phyloP scores from a whole-genome alignment of 257 asterid genomes.

The Nicotiana otophora region DNA sequence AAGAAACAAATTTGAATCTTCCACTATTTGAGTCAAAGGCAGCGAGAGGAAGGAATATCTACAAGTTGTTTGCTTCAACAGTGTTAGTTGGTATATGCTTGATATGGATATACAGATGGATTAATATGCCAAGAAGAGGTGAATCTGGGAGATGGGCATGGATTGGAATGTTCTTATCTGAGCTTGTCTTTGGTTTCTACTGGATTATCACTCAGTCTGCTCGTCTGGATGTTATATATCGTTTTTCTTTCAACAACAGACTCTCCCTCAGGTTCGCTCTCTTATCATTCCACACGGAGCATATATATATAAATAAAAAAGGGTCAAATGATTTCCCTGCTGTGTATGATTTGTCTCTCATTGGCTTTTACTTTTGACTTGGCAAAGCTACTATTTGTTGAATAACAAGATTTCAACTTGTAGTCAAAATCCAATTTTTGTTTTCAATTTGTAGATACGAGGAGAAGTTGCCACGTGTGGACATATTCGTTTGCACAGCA shows the following conservation, averaged over 20 bases:
- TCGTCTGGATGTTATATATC: slow-evolving; percentile 48
- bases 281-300: too few relatives aligned
- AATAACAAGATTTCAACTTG: not conserved
- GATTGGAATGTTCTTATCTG: slow-evolving; percentile 48
- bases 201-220: slow-evolving; percentile 66
- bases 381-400: not conserved
- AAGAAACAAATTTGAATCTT: not conserved
- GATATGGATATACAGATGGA: slow-evolving; percentile 41
- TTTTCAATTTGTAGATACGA: slow-evolving; percentile 24
- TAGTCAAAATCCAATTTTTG: not conserved
- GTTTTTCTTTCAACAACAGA: slow-evolving; percentile 38
- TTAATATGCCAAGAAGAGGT: slow-evolving; percentile 31
- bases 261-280: slow-evolving; percentile 39
- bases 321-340: not conserved
- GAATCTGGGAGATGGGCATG: slow-evolving; percentile 44
- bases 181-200: slow-evolving; percentile 42
- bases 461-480: slow-evolving; percentile 36
- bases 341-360: not conserved
- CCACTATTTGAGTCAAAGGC: slow-evolving; percentile 51
- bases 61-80: slow-evolving; percentile 26
- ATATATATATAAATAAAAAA: too few relatives aligned
- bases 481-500: slow-evolving; percentile 53
- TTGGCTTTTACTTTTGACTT: not conserved
- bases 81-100: slow-evolving; percentile 24
- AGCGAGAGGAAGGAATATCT: slow-evolving; percentile 27